These are phyloP conservation scores for Voacanga thouarsii DNA, from an alignment of 257 asterid species.

Conservation along the genomic window DNA sequence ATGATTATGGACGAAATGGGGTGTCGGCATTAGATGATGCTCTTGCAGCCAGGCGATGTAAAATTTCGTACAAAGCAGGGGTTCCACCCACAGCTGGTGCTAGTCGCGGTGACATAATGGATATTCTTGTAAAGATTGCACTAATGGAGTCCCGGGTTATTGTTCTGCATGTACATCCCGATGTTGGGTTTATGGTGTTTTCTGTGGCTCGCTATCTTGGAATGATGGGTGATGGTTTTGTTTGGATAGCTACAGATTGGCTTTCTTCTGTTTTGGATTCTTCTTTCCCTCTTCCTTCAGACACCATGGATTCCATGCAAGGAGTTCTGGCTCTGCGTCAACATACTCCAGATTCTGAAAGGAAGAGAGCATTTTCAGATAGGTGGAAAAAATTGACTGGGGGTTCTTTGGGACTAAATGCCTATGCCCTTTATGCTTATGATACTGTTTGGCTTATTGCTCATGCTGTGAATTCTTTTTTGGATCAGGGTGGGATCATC, in stretches of 20 bases:
- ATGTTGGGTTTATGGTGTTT: constrained; percentile 36
- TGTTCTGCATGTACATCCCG: constrained; percentile 41
- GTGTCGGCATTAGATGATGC: constrained; percentile 45
- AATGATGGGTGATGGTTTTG: constrained; percentile 50
- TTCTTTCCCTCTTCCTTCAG: constrained; percentile 28
- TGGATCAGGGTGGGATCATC: constrained; percentile 64
- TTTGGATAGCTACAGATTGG: constrained; percentile 56
- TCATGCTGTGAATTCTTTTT: constrained; percentile 66
- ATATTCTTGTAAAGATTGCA: constrained; percentile 43
- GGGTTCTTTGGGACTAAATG: constrained; percentile 58
- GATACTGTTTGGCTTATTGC: constrained; percentile 89
- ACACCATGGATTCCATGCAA: constrained; percentile 36
- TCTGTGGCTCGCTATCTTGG: constrained; percentile 47
- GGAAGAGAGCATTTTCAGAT: constrained; percentile 45
- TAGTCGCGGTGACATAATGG: constrained; percentile 31
- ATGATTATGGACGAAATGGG: constrained; percentile 49
- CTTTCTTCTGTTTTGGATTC: constrained; percentile 46
- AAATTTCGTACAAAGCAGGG: constrained; percentile 41
- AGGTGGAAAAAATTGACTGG: constrained; percentile 55
- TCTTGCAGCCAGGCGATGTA: constrained; percentile 37
- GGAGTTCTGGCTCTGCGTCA: constrained; percentile 44
- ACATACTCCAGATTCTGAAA: constrained; percentile 41
- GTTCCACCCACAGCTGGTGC: constrained; percentile 31
- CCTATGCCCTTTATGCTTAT: constrained; percentile 75
- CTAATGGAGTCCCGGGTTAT: constrained; percentile 41